Percentiles rank a stretch among this genome's conserved stretches.
phyloP scores from a whole-genome alignment of 1,284 basidiomycete species.

The Chalciporus sp. region DNA sequence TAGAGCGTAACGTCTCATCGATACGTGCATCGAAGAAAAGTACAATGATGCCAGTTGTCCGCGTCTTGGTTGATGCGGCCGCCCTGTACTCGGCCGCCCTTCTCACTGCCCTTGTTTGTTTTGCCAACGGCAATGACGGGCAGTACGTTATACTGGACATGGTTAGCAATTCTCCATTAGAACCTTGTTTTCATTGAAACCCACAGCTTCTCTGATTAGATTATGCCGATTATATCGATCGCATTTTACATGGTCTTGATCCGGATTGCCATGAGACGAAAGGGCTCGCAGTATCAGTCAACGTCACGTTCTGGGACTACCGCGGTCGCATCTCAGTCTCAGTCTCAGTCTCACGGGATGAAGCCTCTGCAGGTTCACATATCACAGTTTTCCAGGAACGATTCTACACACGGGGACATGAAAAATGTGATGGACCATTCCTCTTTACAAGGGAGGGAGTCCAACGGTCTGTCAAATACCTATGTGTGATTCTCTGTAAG shows the following conservation, averaged over 20 bases:
- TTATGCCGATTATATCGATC: too few species aligned
- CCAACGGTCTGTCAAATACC: too few species aligned
- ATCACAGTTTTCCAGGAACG: background rate
- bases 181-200: slow-evolving; percentile 8
- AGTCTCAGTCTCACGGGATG: too few species aligned
- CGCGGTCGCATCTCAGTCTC: too few species aligned
- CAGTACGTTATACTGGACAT: slow-evolving; percentile 37
- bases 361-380: slow-evolving; percentile 1
- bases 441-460: too few species aligned
- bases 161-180: slow-evolving; percentile 18
- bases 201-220: too few species aligned
- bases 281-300: too few species aligned
- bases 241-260: slow-evolving; percentile 15
- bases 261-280: slow-evolving; percentile 2
- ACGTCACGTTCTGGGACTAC: too few species aligned
- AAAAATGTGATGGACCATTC: too few species aligned
- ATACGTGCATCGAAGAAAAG: background rate
- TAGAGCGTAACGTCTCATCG: slow-evolving; percentile 2
- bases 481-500: too few species aligned
- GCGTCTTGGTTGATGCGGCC: slow-evolving; percentile 37
- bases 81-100: slow-evolving; percentile 35
- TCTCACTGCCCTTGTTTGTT: slow-evolving; percentile 34
- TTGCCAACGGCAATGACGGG: slow-evolving; percentile 30
- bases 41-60: slow-evolving; percentile 24
- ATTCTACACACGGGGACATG: too few species aligned